Percentiles rank a stretch among this genome's conserved stretches.
Conservation (phyloP, 768 basidiomycete species). For the Suillus paluster region DNA sequence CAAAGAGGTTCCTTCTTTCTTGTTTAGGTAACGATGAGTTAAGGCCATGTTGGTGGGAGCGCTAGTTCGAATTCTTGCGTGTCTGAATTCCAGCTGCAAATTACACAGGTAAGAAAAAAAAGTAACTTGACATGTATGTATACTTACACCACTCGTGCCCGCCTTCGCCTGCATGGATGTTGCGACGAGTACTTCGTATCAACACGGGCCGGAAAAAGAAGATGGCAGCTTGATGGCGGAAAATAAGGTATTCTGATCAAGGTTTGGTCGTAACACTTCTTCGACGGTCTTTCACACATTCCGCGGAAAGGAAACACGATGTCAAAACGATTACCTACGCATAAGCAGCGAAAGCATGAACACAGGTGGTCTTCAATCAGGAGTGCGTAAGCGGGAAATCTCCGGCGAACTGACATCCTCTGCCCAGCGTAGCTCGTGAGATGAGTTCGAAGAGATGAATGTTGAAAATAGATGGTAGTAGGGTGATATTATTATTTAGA, state of each 20-base stretch:
- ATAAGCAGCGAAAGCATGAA: background rate
- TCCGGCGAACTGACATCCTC: background rate
- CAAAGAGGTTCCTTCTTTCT: background rate
- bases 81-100: background rate
- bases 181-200: too few relatives aligned
- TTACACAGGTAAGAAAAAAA: background rate
- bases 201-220: background rate
- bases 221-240: too few relatives aligned
- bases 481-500: background rate
- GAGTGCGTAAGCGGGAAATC: background rate
- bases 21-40: background rate
- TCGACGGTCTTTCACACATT: background rate
- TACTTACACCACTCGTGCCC: background rate
- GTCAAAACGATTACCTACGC: background rate
- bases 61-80: background rate
- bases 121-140: background rate
- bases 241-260: background rate
- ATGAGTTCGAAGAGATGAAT: background rate
- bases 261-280: background rate
- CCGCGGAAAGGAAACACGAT: background rate
- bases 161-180: too few relatives aligned
- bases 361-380: background rate
- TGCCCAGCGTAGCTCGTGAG: background rate
- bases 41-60: background rate
- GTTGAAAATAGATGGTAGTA: background rate